These are phyloP conservation scores for Cercospora nicotianae DNA, from an alignment of 2,329 filamentous ascomycete species.

Conservation along the genomic window DNA sequence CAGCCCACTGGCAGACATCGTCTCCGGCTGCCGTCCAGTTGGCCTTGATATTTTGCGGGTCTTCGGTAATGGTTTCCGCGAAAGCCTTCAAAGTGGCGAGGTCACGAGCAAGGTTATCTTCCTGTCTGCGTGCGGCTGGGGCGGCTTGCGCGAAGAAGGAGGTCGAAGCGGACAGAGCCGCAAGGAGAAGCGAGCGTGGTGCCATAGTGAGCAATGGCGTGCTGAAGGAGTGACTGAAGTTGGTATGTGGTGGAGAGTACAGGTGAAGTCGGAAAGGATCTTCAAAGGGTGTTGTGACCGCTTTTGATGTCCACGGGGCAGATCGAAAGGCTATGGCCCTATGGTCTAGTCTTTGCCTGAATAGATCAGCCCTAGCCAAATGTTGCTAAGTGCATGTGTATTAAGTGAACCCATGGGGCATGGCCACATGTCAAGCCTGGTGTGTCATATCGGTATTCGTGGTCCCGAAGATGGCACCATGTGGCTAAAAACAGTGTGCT, in stretches of 20 bases:
- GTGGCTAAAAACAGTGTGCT: not conserved
- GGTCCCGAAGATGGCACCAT: slow-evolving; percentile 5
- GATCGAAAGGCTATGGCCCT: not conserved
- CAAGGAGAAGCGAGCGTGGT: not conserved
- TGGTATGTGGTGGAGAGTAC: not conserved
- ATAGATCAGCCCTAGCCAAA: not conserved
- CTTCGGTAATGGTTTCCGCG: slow-evolving; percentile 18
- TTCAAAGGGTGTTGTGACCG: not conserved
- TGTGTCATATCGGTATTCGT: not conserved
- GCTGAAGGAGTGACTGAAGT: not conserved
- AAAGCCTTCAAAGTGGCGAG: slow-evolving; percentile 13
- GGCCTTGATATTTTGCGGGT: slow-evolving; percentile 8
- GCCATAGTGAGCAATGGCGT: not conserved
- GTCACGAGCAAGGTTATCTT: slow-evolving; percentile 16
- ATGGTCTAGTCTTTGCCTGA: not conserved
- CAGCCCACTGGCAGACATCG: slow-evolving; percentile 15
- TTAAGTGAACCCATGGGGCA: not conserved
- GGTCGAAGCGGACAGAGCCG: slow-evolving; percentile 1
- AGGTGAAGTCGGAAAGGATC: not conserved
- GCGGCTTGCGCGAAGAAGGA: slow-evolving; percentile 2
- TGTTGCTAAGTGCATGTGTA: not conserved
- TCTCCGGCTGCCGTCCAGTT: slow-evolving; percentile 14
- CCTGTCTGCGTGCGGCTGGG: not conserved
- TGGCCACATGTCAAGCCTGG: not conserved
- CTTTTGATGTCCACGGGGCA: not conserved